Conservation (phyloP, 192 early-diverging fungal species). For the Chytriomyces hyalinus region DNA sequence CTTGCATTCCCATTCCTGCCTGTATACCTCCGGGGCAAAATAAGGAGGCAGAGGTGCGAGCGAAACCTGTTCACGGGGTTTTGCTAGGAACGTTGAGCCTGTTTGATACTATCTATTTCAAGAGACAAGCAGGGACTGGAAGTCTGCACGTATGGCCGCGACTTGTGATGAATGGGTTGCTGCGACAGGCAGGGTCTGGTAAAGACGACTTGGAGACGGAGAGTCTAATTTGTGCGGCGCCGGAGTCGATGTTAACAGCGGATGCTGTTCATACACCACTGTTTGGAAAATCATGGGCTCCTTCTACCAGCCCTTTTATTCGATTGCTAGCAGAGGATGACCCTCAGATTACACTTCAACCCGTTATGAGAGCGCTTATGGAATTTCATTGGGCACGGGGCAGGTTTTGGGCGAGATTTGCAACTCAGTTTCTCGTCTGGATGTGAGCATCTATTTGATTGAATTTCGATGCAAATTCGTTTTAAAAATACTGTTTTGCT, state of each 20-base stretch:
- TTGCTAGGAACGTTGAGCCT: constrained; percentile 40
- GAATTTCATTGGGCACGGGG: constrained; percentile 53
- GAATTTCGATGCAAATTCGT: constrained; percentile 31
- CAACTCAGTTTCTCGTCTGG: constrained; percentile 37
- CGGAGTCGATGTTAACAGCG: constrained; percentile 43
- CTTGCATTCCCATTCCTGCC: constrained; percentile 46
- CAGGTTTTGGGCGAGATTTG: constrained; percentile 49
- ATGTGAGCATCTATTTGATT: constrained; percentile 28
- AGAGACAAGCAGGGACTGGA: constrained; percentile 15
- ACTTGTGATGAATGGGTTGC: constrained; percentile 36
- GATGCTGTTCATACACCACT: constrained; percentile 28
- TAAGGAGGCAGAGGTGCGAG: constrained; percentile 42
- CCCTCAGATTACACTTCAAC: constrained; percentile 48
- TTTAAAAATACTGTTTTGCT: not conserved
- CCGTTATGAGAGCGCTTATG: constrained; percentile 51
- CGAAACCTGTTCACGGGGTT: constrained; percentile 45
- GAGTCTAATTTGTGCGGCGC: constrained; percentile 48
- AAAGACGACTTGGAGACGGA: constrained; percentile 44
- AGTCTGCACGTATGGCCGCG: constrained; percentile 42
- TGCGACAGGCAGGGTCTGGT: constrained; percentile 40
- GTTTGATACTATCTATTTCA: constrained; percentile 32
- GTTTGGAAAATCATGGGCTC: constrained; percentile 22
- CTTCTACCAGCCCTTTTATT: constrained; percentile 47
- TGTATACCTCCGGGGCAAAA: constrained; percentile 43
- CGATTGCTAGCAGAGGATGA: constrained; percentile 46